Evolutionary conservation across 805 yeast species (phyloP).

Genomic region (Schwanniomyces yamadae): DNA sequence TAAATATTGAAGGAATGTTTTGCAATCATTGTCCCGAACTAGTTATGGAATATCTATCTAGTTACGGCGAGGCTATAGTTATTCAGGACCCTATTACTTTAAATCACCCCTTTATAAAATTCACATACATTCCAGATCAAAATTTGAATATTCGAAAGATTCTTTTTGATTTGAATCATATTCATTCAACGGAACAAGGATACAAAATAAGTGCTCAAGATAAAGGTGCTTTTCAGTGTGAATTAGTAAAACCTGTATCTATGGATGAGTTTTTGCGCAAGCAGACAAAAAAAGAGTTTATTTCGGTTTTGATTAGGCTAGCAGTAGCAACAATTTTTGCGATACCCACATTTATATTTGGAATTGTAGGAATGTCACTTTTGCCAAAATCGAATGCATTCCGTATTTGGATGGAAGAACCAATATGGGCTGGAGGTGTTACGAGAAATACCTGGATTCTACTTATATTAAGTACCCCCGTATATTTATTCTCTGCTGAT

Average conservation of each 20-base stretch:
- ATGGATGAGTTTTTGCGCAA: slow-evolving; percentile 62
- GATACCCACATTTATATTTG: slow-evolving; percentile 67
- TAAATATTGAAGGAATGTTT: slow-evolving; percentile 63
- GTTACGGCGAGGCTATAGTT: slow-evolving; percentile 57
- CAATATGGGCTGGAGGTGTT: slow-evolving; percentile 62
- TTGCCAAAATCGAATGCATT: slow-evolving; percentile 41
- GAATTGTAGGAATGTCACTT: slow-evolving; percentile 67
- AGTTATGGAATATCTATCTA: slow-evolving; percentile 47
- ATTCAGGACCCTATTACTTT: slow-evolving; percentile 56
- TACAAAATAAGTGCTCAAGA: slow-evolving; percentile 15
- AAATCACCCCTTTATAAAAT: slow-evolving; percentile 55
- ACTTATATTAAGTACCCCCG: slow-evolving; percentile 65
- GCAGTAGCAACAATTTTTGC: slow-evolving; percentile 52
- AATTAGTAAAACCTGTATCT: slow-evolving; percentile 52
- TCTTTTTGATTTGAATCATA: slow-evolving; percentile 45
- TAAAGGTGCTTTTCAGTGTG: slow-evolving; percentile 45
- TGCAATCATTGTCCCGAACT: slow-evolving; percentile 68
- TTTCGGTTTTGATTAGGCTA: slow-evolving; percentile 45
- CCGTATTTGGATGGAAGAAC: slow-evolving; percentile 56
- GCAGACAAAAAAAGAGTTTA: slow-evolving; percentile 49
- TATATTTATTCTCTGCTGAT: slow-evolving; percentile 72
- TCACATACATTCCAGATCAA: slow-evolving; percentile 62
- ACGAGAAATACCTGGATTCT: slow-evolving; percentile 65
- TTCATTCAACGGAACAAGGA: slow-evolving; percentile 31
- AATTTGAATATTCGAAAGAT: slow-evolving; percentile 56